These are phyloP conservation scores for Leptographium wingfieldii DNA, from an alignment of 2,329 filamentous ascomycete species.

Conservation along the genomic window DNA sequence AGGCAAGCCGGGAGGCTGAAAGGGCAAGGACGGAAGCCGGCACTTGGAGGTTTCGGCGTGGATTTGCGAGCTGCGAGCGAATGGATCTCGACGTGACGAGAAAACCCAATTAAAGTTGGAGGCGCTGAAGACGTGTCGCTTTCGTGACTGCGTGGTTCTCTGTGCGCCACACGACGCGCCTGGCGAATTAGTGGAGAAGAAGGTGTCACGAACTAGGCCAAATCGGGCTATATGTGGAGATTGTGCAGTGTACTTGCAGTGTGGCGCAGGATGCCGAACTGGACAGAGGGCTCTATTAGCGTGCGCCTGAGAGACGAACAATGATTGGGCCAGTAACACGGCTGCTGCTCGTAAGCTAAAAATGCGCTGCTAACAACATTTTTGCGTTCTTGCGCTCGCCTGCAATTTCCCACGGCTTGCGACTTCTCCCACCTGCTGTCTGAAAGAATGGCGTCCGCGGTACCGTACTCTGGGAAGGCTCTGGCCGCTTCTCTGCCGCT, in stretches of 20 bases:
- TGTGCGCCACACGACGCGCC: background rate
- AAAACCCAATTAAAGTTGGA: constrained; percentile 14
- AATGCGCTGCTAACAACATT: background rate
- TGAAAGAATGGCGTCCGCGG: background rate
- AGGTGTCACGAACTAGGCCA: background rate
- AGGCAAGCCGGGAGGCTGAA: background rate
- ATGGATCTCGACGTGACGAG: constrained; percentile 1
- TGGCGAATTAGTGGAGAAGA: constrained; percentile 1
- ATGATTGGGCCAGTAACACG: background rate
- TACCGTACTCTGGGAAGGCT: background rate
- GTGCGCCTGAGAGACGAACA: background rate
- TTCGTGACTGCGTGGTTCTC: constrained; percentile 14
- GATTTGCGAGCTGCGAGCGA: background rate
- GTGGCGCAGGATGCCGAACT: too few relatives aligned
- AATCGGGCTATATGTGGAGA: background rate
- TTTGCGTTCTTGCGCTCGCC: background rate
- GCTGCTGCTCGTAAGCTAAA: background rate
- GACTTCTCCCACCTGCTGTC: background rate
- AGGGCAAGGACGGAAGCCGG: background rate
- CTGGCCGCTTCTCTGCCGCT: background rate
- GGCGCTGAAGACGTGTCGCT: constrained; percentile 14
- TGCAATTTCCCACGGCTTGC: too few relatives aligned
- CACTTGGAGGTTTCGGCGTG: background rate
- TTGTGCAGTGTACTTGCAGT: too few relatives aligned
- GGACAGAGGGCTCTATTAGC: too few relatives aligned